Base-by-base conservation (phyloP, 1,284 basidiomycete species). In the Cryptococcus maquisensis region DNA sequence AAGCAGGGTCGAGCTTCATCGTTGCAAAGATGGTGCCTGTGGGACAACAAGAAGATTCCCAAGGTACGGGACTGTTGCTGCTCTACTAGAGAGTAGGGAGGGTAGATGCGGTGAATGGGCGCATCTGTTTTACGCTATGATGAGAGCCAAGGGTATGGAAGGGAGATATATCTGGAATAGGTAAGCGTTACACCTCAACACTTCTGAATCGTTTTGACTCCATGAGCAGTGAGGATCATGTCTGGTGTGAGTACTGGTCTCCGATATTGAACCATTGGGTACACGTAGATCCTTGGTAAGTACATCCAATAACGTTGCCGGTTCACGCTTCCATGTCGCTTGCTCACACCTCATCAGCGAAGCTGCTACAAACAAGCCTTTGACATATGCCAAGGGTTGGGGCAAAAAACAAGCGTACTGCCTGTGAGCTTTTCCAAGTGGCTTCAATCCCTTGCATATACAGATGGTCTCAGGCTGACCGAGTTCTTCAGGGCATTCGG, bases 61-160 rank as follows among this genome's bases (percentile, higher is more conserved):
- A 32, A 62, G 79, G 23, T 77, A 75, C 56, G 76, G 76, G 32
- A 59, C 65, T 18, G 65, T 73, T 18, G 41, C 39, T 35, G 64
- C 70, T 16, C 57, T 80, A 18, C 62, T 79, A 57, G 49, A 60
- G 49, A 71, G 69, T 0, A 62, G 73, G 18, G 64, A 68, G 46
- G 79, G 79, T 1, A 66, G 79, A 32, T 80, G 79, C 56, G 79
- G 79, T 51, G 74, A 76, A 60, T 80, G 75, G 57, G 78, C 79
- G 16, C 78, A 79, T 57, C 63, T 80, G n/a, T 80, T 80, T 59
- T 75, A 74, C 49, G 69, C 73, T 21, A 75, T 80, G 45, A 57
- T 79, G n/a, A 62, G 73, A 18, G 72, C 72, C 3, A 64, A 73
- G 7, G 76, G 74, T 2, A 56, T 80, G 3, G 66, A 76, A 32